Evolutionary conservation across 2,329 filamentous ascomycete genomes (phyloP).

Genomic region (Didymella glomerata): DNA sequence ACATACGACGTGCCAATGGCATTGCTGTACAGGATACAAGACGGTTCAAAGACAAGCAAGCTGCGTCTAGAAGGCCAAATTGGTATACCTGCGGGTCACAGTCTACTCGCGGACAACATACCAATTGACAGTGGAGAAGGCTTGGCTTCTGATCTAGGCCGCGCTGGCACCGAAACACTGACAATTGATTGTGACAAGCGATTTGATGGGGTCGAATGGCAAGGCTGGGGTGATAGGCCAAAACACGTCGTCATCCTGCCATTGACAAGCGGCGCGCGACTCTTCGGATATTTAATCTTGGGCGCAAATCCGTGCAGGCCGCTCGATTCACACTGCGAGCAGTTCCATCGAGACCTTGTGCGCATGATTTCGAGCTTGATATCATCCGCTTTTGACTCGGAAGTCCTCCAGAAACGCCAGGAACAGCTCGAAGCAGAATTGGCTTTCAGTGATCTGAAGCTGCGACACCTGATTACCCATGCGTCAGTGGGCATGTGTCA

Average conservation of each 20-base stretch:
- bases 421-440: conserved; percentile 46
- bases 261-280: conserved; percentile 31
- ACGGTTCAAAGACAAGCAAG: conserved; percentile 15
- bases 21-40: conserved; percentile 41
- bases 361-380: conserved; percentile 46
- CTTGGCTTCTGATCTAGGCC: conserved; percentile 41
- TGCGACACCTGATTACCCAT: conserved; percentile 48
- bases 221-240: conserved; percentile 38
- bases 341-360: conserved; percentile 45
- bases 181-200: conserved; percentile 42
- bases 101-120: conserved; percentile 35
- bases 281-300: conserved; percentile 44
- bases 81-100: conserved; percentile 40
- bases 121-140: conserved; percentile 36
- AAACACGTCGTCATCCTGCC: conserved; percentile 41
- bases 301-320: conserved; percentile 50
- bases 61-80: conserved; percentile 39
- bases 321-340: conserved; percentile 43
- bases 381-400: conserved; percentile 32
- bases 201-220: conserved; percentile 41
- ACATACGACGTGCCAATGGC: conserved; percentile 42
- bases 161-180: conserved; percentile 32
- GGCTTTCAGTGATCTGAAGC: conserved; percentile 45
- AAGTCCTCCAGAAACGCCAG: conserved; percentile 36
- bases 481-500: conserved; percentile 49